phyloP scores from a whole-genome alignment of 441 rosid species.

The Gossypium aridum region DNA sequence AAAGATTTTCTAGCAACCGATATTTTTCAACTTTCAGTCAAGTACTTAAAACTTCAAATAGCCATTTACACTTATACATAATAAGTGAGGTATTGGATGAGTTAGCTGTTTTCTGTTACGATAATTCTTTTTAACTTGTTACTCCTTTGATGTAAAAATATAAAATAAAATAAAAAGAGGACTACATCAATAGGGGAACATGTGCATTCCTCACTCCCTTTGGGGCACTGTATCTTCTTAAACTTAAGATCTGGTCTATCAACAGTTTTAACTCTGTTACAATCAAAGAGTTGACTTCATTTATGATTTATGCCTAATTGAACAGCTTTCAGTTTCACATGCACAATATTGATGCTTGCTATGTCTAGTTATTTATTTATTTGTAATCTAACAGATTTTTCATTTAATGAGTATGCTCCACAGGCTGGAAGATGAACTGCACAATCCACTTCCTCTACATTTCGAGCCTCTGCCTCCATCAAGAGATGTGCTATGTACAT shows the following conservation, averaged over 20 bases:
- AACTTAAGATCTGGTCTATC: background rate
- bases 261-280: background rate
- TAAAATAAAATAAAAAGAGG: background rate
- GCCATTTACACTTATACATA: background rate
- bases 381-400: background rate
- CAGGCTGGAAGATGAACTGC: slow-evolving; percentile 47
- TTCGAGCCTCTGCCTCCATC: slow-evolving; percentile 42
- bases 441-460: slow-evolving; percentile 42
- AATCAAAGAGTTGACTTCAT: background rate
- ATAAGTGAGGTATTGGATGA: background rate
- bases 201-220: background rate
- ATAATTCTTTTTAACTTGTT: background rate
- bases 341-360: background rate
- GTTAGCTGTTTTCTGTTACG: background rate
- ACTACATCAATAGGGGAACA: background rate
- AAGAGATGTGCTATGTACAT: slow-evolving; percentile 45
- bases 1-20: background rate
- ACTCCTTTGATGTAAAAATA: background rate
- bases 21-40: background rate
- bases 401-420: background rate
- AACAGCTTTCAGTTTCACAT: background rate
- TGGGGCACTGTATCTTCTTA: background rate
- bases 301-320: background rate
- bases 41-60: background rate
- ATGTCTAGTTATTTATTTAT: background rate